phyloP scores from a whole-genome alignment of 306 rosid genomes.

The Biancaea sappan region DNA sequence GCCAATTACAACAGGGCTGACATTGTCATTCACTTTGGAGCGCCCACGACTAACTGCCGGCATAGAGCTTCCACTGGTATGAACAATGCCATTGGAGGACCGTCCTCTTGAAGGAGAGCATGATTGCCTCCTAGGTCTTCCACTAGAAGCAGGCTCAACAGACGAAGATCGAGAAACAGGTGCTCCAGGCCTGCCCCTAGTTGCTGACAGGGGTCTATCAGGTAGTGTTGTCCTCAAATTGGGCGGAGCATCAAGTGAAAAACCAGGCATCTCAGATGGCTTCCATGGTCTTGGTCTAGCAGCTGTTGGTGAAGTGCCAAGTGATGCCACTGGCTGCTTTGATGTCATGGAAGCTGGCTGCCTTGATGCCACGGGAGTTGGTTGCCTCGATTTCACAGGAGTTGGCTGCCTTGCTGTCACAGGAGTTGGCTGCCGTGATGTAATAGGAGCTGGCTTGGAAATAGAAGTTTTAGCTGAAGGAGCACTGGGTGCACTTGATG shows the following conservation, averaged over 20 bases:
- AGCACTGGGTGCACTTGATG: slow-evolving; percentile 52
- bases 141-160: slow-evolving; percentile 72
- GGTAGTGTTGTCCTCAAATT: slow-evolving; percentile 89
- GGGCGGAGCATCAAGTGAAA: slow-evolving; percentile 92
- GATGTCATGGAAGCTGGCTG: slow-evolving; percentile 42
- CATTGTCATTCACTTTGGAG: slow-evolving; percentile 79
- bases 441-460: slow-evolving; percentile 65
- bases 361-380: background rate
- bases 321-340: slow-evolving; percentile 63
- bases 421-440: slow-evolving; percentile 56
- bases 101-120: slow-evolving; percentile 99
- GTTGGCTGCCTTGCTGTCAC: slow-evolving; percentile 42
- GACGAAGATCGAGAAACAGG: slow-evolving; percentile 83
- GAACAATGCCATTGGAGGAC: slow-evolving; percentile 61
- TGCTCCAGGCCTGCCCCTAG: slow-evolving; percentile 99
- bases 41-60: slow-evolving; percentile 82
- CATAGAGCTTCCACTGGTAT: slow-evolving; percentile 83
- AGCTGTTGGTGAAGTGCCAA: slow-evolving; percentile 82
- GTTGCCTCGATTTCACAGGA: slow-evolving; percentile 2
- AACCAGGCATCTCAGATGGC: slow-evolving; percentile 96
- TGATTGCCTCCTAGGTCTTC: slow-evolving; percentile 88
- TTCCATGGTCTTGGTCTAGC: slow-evolving; percentile 85
- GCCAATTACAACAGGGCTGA: slow-evolving; percentile 82
- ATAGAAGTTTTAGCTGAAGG: slow-evolving; percentile 56
- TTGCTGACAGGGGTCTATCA: slow-evolving; percentile 80